phyloP scores from a whole-genome alignment of 352 stramenopile genomes.

The Pythium aquatile region DNA sequence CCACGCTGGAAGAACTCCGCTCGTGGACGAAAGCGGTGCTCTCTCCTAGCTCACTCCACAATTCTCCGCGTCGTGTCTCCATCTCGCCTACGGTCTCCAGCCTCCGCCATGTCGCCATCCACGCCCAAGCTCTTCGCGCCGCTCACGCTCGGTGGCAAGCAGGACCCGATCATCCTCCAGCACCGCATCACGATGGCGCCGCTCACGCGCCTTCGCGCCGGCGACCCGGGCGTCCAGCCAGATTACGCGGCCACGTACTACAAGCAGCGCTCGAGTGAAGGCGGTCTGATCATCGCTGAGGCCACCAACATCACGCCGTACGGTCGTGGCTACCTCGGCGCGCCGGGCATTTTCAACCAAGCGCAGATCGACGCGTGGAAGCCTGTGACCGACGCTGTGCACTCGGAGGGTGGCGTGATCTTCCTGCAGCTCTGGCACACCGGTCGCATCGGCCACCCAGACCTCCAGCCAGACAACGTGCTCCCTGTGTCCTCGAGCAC shows the following conservation, averaged over 20 bases:
- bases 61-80: not conserved
- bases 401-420: slow-evolving; percentile 60
- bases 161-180: slow-evolving; percentile 37
- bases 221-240: slow-evolving; percentile 17
- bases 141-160: slow-evolving; percentile 53
- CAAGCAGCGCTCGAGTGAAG: slow-evolving; percentile 29
- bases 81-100: not conserved
- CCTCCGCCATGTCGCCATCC: not conserved
- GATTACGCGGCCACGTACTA: slow-evolving; percentile 35
- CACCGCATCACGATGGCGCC: slow-evolving; percentile 44
- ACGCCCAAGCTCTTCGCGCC: slow-evolving; percentile 55
- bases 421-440: slow-evolving; percentile 78
- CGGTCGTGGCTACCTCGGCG: slow-evolving; percentile 16
- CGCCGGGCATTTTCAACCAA: slow-evolving; percentile 36
- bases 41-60: not conserved
- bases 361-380: slow-evolving; percentile 43
- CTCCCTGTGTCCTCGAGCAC: slow-evolving; percentile 11
- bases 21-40: not conserved
- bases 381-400: slow-evolving; percentile 43
- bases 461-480: slow-evolving; percentile 24
- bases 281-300: slow-evolving; percentile 45
- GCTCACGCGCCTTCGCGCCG: slow-evolving; percentile 30
- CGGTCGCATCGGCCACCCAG: slow-evolving; percentile 44
- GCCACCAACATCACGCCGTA: slow-evolving; percentile 30
- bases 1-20: not conserved